These are phyloP conservation scores for Hsuehochloa calcarea DNA, from an alignment of 176 grass and related monocot genomes.

Conservation along the genomic window DNA sequence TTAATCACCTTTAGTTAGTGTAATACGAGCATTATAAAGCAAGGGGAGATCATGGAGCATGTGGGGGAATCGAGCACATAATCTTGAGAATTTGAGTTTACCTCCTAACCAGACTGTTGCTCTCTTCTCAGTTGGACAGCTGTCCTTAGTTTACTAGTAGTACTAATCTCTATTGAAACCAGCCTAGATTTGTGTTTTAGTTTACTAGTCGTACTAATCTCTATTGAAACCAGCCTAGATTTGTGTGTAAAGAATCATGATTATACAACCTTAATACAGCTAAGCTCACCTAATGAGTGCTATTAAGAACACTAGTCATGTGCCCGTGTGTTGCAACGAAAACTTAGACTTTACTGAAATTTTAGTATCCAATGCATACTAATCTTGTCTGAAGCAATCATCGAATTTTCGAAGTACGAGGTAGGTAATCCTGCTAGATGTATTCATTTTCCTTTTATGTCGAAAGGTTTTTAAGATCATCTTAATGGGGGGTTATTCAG, in stretches of 20 bases:
- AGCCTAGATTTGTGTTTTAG: constrained; percentile 56
- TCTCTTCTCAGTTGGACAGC: constrained; percentile 29
- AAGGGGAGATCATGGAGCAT: constrained; percentile 41
- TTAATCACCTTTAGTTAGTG: constrained; percentile 30
- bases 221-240: constrained; percentile 44
- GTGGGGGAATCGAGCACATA: constrained; percentile 49
- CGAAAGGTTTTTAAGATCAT: too few relatives aligned
- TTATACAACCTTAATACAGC: constrained; percentile 37
- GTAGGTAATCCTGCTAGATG: too few relatives aligned
- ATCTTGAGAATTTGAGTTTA: constrained; percentile 31
- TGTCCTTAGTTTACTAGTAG: constrained; percentile 24
- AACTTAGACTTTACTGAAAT: too few relatives aligned
- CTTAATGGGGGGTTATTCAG: too few relatives aligned
- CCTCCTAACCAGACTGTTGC: background rate
- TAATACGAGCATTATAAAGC: constrained; percentile 24
- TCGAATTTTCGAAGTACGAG: too few relatives aligned
- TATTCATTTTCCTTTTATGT: too few relatives aligned
- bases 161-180: constrained; percentile 32
- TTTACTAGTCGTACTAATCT: constrained; percentile 16
- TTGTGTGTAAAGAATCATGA: constrained; percentile 42
- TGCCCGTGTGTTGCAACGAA: too few relatives aligned
- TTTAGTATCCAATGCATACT: too few relatives aligned
- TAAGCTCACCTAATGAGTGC: constrained; percentile 27
- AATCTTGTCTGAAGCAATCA: too few relatives aligned
- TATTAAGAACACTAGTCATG: constrained; percentile 14